These are phyloP conservation scores for Cercospora janseana DNA, from an alignment of 2,329 filamentous ascomycete genomes.

Conservation along the genomic window DNA sequence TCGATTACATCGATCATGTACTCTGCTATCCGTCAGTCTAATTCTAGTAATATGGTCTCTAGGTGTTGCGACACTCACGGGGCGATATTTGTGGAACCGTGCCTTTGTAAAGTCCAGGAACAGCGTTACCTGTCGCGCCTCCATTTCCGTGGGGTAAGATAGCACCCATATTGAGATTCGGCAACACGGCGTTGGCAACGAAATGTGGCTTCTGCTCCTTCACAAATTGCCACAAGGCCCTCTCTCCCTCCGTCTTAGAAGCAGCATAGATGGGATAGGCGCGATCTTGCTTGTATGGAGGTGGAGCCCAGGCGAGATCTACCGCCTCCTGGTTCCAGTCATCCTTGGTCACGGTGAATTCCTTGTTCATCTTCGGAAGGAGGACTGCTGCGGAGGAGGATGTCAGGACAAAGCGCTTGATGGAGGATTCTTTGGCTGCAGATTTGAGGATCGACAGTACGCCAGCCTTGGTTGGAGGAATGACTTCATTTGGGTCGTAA, in stretches of 20 bases:
- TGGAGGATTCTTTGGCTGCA: constrained; percentile 41
- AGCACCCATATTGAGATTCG: constrained; percentile 31
- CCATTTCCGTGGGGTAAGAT: constrained; percentile 19
- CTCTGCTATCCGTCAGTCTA: constrained; percentile 24
- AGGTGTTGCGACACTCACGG: constrained; percentile 17
- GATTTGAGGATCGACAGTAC: constrained; percentile 40
- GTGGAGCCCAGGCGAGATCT: constrained; percentile 37
- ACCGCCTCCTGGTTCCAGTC: constrained; percentile 36
- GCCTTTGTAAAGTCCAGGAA: constrained; percentile 25
- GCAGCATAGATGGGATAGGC: constrained; percentile 45
- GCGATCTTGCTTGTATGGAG: constrained; percentile 28
- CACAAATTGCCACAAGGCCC: constrained; percentile 49
- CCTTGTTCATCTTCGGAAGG: constrained; percentile 38
- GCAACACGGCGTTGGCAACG: constrained; percentile 42
- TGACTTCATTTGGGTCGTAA: constrained; percentile 44
- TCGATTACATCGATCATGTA: constrained; percentile 52
- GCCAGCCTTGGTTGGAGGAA: constrained; percentile 41
- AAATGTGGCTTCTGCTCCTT: constrained; percentile 47
- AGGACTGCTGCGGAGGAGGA: constrained; percentile 42
- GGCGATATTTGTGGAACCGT: constrained; percentile 16
- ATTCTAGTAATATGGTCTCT: neutral
- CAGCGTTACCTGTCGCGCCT: constrained; percentile 21
- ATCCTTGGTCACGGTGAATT: constrained; percentile 36
- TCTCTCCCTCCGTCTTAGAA: constrained; percentile 50
- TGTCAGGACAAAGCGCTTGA: constrained; percentile 48